Evolutionary conservation across 75 land plant species (phyloP).

Genomic region (Selaginella tamariscina): DNA sequence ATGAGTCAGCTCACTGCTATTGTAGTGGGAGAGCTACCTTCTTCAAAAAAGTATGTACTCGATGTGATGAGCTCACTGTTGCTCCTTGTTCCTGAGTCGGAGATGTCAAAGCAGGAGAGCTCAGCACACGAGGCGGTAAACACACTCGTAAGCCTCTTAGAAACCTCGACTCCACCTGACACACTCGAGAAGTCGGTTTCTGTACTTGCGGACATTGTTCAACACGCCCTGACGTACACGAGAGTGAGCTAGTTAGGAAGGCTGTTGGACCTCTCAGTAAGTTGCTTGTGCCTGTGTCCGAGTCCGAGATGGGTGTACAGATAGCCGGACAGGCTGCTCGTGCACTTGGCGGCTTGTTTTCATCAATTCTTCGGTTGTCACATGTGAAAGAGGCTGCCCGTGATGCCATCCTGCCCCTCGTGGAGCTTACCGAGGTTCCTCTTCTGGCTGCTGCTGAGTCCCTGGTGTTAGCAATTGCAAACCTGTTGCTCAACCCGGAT

Average conservation of each 20-base stretch:
- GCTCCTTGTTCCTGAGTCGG: neutral
- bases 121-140: neutral
- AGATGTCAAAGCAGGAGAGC: neutral
- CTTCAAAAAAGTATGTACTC: slow-evolving; percentile 13
- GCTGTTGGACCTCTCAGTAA: neutral
- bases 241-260: neutral
- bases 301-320: too few species aligned
- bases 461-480: neutral
- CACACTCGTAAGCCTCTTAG: neutral
- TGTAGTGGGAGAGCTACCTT: slow-evolving; percentile 37
- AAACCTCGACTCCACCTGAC: neutral
- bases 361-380: neutral
- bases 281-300: neutral
- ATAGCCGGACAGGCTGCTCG: neutral
- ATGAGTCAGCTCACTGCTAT: slow-evolving; percentile 48
- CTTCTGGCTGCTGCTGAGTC: neutral
- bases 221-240: neutral
- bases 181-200: neutral
- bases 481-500: neutral
- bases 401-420: neutral
- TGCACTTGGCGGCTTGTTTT: neutral
- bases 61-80: neutral
- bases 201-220: neutral
- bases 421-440: neutral
- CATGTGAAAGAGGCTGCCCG: neutral